Percentiles rank a stretch among this genome's conserved stretches.
Evolutionary conservation across 805 yeast genomes (phyloP).

Genomic region (Cyberlindnera mississippiensis): DNA sequence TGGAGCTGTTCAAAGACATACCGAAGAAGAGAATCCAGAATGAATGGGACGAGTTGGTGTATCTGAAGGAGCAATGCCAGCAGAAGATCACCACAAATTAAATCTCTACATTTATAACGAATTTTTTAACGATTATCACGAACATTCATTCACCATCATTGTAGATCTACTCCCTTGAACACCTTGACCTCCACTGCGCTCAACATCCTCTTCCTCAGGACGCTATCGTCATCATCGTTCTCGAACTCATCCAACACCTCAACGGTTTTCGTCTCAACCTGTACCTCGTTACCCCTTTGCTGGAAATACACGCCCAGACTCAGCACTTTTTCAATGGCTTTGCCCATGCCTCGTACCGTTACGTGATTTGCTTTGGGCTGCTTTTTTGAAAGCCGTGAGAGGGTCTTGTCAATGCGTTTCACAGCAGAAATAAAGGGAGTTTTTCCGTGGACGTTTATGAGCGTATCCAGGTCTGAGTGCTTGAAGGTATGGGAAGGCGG

Average conservation of each 20-base stretch:
- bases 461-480: conserved; percentile 42
- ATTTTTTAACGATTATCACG: neutral
- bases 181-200: conserved; percentile 43
- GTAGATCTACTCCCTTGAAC: conserved; percentile 17
- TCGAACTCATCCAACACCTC: conserved; percentile 69
- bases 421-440: conserved; percentile 75
- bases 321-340: conserved; percentile 59
- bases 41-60: conserved; percentile 48
- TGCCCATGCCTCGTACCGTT: conserved; percentile 72
- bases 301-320: conserved; percentile 59
- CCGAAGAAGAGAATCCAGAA: conserved; percentile 41
- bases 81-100: conserved; percentile 15
- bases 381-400: conserved; percentile 44
- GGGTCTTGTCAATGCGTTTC: conserved; percentile 54
- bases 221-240: conserved; percentile 30
- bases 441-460: conserved; percentile 52
- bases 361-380: conserved; percentile 43
- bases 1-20: conserved; percentile 30
- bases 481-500: conserved; percentile 44
- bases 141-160: neutral
- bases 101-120: neutral
- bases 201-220: conserved; percentile 33
- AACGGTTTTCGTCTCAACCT: conserved; percentile 58
- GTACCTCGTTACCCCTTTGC: conserved; percentile 48
- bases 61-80: conserved; percentile 39